Evolutionary conservation across 106 monocot genomes (phyloP), one percentile per base, ranked within the genome.

Genomic region (Allium cepa): DNA sequence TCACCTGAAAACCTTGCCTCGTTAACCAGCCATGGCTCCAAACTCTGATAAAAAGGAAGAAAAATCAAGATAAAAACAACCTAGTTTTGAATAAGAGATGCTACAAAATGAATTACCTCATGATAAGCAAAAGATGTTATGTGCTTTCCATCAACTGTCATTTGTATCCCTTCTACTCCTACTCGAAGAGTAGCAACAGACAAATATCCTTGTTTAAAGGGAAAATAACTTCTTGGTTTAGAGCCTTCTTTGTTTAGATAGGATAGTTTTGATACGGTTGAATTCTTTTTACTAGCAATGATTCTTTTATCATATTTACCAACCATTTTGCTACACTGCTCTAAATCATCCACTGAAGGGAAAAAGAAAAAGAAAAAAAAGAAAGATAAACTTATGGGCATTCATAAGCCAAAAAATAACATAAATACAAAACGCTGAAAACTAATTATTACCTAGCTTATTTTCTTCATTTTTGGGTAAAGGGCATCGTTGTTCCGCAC

Each of bases 141-240:
- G 64, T 97, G 96, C 55, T 84, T 97, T 26, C 96, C 96, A 75
- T 97, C 89, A 69, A 92, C 92, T 26, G 88, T 82, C 96, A 97
- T 92, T 15, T 97, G 96, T 66, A 97, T 80, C 10, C 96, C 92
- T 53, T 97, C 86, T 17, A 66, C 67, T 49, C 96, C 96, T 3
- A 89, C 79, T 72, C 96, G 80, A 66, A 97, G 73, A 47, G 86
- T 92, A 36, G 88, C 79, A 72, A 92, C 79, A 55, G 86, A 78
- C 57, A 92, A 79, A 72, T 84, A 78, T 48, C 91, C 84, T 77
- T 80, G 82, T 70, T 75, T 88, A 52, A 97, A 97, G 47, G 96
- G 96, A 64, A 97, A 97, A 77, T 89, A 79, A 52, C 46, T 76
- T 68, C 71, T 80, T 26, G 53, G 66, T 75, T 72, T 69, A 58